Conservation (phyloP, 2,329 filamentous ascomycete genomes). For the Aspergillus cejpii region DNA sequence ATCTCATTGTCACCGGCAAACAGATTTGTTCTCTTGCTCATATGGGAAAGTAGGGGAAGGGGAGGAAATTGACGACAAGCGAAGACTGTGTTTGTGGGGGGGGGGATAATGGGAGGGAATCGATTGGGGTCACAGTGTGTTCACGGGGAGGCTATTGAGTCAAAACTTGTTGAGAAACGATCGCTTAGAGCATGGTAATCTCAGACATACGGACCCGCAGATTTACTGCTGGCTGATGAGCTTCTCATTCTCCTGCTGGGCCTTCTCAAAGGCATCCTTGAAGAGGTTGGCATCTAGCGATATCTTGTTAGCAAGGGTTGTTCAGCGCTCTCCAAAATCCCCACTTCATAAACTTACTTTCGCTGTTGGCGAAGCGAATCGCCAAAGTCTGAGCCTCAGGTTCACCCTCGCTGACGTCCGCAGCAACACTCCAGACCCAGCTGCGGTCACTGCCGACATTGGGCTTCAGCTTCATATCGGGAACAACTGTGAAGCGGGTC, state of each 20-base stretch:
- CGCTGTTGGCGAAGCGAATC: constrained; percentile 94
- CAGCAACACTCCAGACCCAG: constrained; percentile 98
- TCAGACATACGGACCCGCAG: background rate
- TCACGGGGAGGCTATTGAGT: background rate
- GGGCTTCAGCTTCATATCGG: constrained; percentile 97
- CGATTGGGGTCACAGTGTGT: constrained; percentile 3
- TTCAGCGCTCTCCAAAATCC: background rate
- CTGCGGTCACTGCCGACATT: constrained; percentile 97
- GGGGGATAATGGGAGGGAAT: constrained; percentile 1
- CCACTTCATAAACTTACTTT: constrained; percentile 59
- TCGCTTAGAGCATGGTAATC: background rate
- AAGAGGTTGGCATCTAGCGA: constrained; percentile 81
- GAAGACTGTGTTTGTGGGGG: constrained; percentile 9
- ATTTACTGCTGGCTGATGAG: constrained; percentile 58
- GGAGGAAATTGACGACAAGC: constrained; percentile 5
- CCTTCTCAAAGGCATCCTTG: constrained; percentile 96
- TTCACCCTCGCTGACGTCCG: constrained; percentile 96
- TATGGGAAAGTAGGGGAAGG: constrained; percentile 10
- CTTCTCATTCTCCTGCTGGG: constrained; percentile 90
- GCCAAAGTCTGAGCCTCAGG: constrained; percentile 92
- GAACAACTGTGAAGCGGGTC: constrained; percentile 60
- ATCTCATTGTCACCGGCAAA: constrained; percentile 15
- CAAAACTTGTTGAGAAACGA: background rate
- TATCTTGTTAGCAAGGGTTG: constrained; percentile 12
- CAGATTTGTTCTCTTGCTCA: constrained; percentile 25